A percentile compares a stretch with the other conserved stretches of the same genome.
Evolutionary conservation across 2,329 filamentous ascomycete genomes (phyloP).

Genomic region (Colletotrichum tamarilloi): DNA sequence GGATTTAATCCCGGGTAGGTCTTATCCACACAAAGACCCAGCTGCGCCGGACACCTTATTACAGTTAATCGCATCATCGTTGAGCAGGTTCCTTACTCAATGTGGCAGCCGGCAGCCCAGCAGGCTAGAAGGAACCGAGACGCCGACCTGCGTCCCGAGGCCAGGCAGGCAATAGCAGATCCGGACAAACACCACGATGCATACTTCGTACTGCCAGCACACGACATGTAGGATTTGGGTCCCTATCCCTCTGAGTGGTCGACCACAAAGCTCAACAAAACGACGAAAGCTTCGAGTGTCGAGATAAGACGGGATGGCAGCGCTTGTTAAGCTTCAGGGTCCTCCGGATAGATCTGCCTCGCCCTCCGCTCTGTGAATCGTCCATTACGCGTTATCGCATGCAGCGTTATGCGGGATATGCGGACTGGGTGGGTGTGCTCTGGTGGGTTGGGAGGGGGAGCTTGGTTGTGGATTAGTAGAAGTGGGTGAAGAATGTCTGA

Average conservation of each 20-base stretch:
- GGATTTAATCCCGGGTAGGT: conserved; percentile 21
- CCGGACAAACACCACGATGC: neutral
- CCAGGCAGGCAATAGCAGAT: neutral
- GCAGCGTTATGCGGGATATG: conserved; percentile 34
- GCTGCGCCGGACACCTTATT: conserved; percentile 9
- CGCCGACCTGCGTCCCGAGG: conserved; percentile 8
- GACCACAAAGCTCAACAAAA: conserved; percentile 12
- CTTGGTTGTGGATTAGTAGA: conserved; percentile 14
- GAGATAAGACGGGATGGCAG: conserved; percentile 36
- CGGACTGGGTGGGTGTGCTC: conserved; percentile 26
- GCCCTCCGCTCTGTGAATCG: conserved; percentile 30
- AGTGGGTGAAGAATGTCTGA: conserved; percentile 23
- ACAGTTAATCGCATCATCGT: conserved; percentile 26
- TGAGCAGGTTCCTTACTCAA: conserved; percentile 23
- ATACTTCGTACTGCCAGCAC: conserved; percentile 1
- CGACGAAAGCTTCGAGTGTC: conserved; percentile 29
- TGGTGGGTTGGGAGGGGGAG: conserved; percentile 28
- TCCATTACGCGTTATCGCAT: conserved; percentile 34
- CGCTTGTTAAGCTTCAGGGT: conserved; percentile 34
- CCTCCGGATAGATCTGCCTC: conserved; percentile 31
- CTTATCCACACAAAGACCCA: neutral
- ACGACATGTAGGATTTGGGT: neutral
- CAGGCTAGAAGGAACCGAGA: conserved; percentile 1
- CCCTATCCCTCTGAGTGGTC: neutral
- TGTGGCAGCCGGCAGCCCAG: conserved; percentile 6